Percentiles rank a stretch among this genome's conserved stretches.
These are phyloP conservation scores for Phytopythium delawarense DNA, from an alignment of 352 stramenopile genomes.

Conservation along the genomic window DNA sequence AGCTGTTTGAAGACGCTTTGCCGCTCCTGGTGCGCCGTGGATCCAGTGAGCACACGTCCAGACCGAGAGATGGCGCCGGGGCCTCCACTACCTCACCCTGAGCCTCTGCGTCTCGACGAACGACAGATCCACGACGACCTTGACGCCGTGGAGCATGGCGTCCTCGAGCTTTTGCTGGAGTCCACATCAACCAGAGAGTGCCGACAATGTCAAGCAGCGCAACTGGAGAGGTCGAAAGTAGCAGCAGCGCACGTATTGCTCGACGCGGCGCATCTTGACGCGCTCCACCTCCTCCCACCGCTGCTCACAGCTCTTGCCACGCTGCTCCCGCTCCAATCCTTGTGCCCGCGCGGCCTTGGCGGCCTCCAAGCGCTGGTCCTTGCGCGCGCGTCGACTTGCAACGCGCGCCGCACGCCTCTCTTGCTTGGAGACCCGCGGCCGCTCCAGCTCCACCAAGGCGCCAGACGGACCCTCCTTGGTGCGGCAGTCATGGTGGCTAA, in stretches of 20 bases:
- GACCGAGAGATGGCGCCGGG: background rate
- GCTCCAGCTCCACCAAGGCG: background rate
- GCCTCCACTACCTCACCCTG: slow-evolving; percentile 25
- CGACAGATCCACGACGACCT: slow-evolving; percentile 61
- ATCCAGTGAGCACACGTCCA: background rate
- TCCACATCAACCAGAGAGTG: background rate
- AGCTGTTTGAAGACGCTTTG: slow-evolving; percentile 84
- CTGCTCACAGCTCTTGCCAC: slow-evolving; percentile 36
- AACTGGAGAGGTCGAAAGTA: background rate
- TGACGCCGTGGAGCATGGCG: slow-evolving; percentile 31
- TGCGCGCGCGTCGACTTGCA: slow-evolving; percentile 25
- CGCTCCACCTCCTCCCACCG: slow-evolving; percentile 43
- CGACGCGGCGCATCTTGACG: slow-evolving; percentile 68
- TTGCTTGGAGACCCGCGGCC: slow-evolving; percentile 7
- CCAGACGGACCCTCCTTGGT: background rate
- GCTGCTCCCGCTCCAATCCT: slow-evolving; percentile 3
- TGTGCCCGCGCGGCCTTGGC: slow-evolving; percentile 22
- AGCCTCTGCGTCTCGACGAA: slow-evolving; percentile 45
- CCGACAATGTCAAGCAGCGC: background rate
- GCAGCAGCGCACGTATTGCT: slow-evolving; percentile 57
- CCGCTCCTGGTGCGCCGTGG: slow-evolving; percentile 33
- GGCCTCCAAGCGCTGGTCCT: slow-evolving; percentile 20
- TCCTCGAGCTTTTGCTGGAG: slow-evolving; percentile 70
- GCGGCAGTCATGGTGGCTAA: background rate
- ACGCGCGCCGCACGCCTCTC: slow-evolving; percentile 12